Evolutionary conservation across 169 alveolate species (phyloP).

Genomic region (Miamiensis avidus): DNA sequence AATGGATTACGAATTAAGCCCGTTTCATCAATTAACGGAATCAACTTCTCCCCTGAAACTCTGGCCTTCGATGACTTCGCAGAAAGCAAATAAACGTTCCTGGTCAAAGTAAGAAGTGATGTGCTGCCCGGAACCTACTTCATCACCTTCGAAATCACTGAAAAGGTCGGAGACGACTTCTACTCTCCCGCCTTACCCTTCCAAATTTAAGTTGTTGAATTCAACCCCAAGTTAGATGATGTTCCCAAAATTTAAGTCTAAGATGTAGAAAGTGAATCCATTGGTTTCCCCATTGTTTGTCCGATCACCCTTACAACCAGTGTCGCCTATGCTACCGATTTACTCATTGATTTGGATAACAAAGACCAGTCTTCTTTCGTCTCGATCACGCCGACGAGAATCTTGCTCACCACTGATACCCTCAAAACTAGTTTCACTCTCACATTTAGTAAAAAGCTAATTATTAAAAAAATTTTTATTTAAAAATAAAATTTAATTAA

Average conservation of each 20-base stretch:
- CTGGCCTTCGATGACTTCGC: background rate
- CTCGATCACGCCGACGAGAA: too few relatives aligned
- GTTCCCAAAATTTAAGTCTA: background rate
- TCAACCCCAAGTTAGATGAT: background rate
- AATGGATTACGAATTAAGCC: conserved; percentile 9
- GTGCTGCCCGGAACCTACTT: conserved; percentile 5
- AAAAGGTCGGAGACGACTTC: background rate
- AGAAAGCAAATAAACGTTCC: background rate
- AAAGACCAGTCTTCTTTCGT: too few relatives aligned
- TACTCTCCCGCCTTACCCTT: conserved; percentile 1
- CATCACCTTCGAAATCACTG: background rate
- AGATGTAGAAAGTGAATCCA: background rate
- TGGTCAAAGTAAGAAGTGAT: conserved; percentile 19
- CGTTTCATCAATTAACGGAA: conserved; percentile 2
- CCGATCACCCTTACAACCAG: conserved; percentile 7
- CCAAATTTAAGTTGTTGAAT: background rate
- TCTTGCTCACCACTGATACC: too few relatives aligned
- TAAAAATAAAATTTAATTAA: too few relatives aligned
- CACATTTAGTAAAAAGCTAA: too few relatives aligned
- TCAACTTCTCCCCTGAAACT: conserved; percentile 3
- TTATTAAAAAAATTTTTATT: too few relatives aligned
- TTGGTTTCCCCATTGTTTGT: conserved; percentile 7
- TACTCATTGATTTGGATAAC: background rate
- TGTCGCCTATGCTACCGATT: background rate
- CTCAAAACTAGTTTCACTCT: too few relatives aligned